Evolutionary conservation across 192 early-diverging fungal genomes (phyloP), one percentile per base, ranked within the genome.

Genomic region (Linnemannia hyalina): DNA sequence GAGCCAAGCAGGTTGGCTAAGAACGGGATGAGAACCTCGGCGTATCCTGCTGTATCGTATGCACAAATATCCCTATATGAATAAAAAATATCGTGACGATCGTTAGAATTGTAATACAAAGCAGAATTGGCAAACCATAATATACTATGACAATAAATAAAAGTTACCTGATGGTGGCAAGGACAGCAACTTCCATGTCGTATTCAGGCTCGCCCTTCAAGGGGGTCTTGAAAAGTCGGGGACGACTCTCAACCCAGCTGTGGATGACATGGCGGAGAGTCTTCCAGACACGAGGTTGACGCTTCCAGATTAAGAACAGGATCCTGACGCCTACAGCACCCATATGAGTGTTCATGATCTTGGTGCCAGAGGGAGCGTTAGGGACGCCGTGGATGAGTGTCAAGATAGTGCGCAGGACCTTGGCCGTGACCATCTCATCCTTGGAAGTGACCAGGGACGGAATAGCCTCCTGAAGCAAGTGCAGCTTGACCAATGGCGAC

Each of bases 241-340:
- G 70, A 10, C 92, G 81, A 13, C 77, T 88, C 49, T 90, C 75
- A 18, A 90, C 86, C 92, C 92, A 93, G 18, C 90, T 89, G 6
- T 85, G 72, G 16, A 93, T 82, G 4, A 91, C 82, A 49, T 88
- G 83, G n/a, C 88, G 88, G 6, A 93, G 76, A 16, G 89, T 89
- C 68, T 88, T 89, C 92, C 92, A 93, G 10, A 88, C 84, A 52
- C 91, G 87, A n/a, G 89, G 91, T 47, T 92, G 91, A 36, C 78
- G 72, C 32, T 87, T 77, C 89, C 89, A 90, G 26, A 92, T 82
- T 23, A 88, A 74, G 11, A 82, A 78, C 10, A 93, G 52, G 36
- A 90, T 83, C 68, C 89, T 88, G 35, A 93, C 78, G 16, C 91
- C 91, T 40, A 93, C 78, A 65, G 87, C 86, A 18, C 89, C 75